phyloP scores from a whole-genome alignment of 2,329 filamentous ascomycete species.

The Epichloe uncinata region DNA sequence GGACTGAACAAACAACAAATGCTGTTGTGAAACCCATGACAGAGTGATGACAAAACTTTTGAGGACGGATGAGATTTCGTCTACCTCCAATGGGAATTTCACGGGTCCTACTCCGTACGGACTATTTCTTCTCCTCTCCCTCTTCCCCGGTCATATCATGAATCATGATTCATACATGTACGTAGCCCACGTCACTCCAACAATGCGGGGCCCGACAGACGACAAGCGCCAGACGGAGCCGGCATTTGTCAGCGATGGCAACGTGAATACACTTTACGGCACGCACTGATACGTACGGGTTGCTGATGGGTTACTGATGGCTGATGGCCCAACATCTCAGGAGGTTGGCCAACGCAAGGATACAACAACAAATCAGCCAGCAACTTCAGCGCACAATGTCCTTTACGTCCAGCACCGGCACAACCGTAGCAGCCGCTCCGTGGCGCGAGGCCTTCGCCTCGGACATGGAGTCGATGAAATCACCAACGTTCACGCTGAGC shows the following conservation, averaged over 20 bases:
- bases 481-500: conserved; percentile 37
- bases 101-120: neutral
- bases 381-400: conserved; percentile 18
- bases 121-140: neutral
- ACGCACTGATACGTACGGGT: neutral
- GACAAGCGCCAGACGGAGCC: neutral
- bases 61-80: too few species aligned
- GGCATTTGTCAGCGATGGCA: neutral
- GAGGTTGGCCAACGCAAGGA: neutral
- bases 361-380: conserved; percentile 3
- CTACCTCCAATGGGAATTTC: too few species aligned
- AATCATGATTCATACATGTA: neutral
- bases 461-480: conserved; percentile 33
- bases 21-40: too few species aligned
- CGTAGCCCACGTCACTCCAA: neutral
- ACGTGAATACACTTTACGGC: neutral
- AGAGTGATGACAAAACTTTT: too few species aligned
- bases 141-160: neutral
- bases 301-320: neutral
- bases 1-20: too few species aligned
- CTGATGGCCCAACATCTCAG: neutral
- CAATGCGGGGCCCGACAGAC: neutral
- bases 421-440: conserved; percentile 26
- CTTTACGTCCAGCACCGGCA: conserved; percentile 3
- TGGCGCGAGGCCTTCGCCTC: conserved; percentile 40